These are phyloP conservation scores for Plasmodium blacklocki DNA, from an alignment of 169 alveolate species.

Conservation along the genomic window DNA sequence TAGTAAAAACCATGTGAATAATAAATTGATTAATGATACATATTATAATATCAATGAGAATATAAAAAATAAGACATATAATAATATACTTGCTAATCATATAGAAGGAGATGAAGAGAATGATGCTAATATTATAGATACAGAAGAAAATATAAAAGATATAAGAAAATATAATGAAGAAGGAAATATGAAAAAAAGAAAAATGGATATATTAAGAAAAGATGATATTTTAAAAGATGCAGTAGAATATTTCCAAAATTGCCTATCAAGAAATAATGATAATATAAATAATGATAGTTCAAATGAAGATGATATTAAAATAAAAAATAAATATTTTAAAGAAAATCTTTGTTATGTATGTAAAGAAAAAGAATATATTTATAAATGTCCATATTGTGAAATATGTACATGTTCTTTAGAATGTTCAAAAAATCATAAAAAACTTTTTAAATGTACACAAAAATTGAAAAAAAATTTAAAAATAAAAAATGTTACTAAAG, in stretches of 20 bases:
- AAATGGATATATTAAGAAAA: not conserved
- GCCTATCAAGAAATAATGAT: not conserved
- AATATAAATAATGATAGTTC: not conserved
- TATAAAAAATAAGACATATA: not conserved
- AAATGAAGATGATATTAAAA: not conserved
- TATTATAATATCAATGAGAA: no score
- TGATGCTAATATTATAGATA: not conserved
- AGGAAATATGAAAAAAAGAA: not conserved
- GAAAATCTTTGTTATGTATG: constrained; percentile 25
- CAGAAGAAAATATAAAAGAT: not conserved
- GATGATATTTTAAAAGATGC: constrained; percentile 8
- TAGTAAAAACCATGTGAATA: no score
- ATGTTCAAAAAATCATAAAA: constrained; percentile 58
- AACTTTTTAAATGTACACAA: constrained; percentile 21
- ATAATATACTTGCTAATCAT: not conserved
- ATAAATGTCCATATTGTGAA: constrained; percentile 64
- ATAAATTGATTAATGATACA: no score
- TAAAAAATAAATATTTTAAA: not conserved
- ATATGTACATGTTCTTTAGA: constrained; percentile 13
- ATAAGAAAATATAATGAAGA: not conserved
- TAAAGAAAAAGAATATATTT: constrained; percentile 16
- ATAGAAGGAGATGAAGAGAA: not conserved
- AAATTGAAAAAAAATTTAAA: constrained; percentile 53
- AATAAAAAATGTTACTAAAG: constrained; percentile 20
- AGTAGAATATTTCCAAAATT: constrained; percentile 17